These are phyloP conservation scores for Xylaria sp. DNA, from an alignment of 2,329 filamentous ascomycete genomes.

Conservation along the genomic window DNA sequence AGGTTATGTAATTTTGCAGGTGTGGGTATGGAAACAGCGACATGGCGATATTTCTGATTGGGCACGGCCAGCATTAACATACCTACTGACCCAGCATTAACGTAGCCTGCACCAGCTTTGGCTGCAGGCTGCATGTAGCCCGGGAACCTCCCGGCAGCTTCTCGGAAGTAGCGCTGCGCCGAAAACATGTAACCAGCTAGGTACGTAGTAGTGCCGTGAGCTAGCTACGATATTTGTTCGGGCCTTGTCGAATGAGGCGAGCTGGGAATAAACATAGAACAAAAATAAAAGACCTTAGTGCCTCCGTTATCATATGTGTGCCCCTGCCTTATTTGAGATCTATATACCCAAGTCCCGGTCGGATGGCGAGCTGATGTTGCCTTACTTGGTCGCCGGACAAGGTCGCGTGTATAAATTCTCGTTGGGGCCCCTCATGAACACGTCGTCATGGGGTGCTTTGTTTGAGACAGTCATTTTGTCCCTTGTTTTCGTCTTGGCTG, in stretches of 20 bases:
- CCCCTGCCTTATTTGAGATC: neutral
- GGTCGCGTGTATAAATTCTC: conserved; percentile 26
- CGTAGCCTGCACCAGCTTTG: neutral
- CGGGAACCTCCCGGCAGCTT: conserved; percentile 9
- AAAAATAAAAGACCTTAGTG: conserved; percentile 10
- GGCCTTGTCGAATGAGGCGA: conserved; percentile 2
- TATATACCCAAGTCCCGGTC: conserved; percentile 22
- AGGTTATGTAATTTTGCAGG: neutral
- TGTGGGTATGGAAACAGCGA: conserved; percentile 1
- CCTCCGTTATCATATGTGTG: conserved; percentile 3
- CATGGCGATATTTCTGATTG: neutral
- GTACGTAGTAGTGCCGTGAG: neutral
- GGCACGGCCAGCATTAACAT: neutral
- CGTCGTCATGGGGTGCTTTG: neutral
- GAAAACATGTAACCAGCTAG: neutral
- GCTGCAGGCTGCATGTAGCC: neutral
- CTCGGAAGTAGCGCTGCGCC: conserved; percentile 15
- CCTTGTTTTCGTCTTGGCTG: conserved; percentile 7
- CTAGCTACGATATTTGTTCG: conserved; percentile 1
- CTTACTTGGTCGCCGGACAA: conserved; percentile 6
- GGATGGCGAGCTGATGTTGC: conserved; percentile 1
- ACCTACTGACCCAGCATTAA: neutral
- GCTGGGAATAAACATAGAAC: neutral
- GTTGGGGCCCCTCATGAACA: neutral
- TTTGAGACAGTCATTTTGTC: conserved; percentile 3